These are phyloP conservation scores for Tetrahymena elliotti DNA, from an alignment of 73 alveolate species.

Conservation along the genomic window DNA sequence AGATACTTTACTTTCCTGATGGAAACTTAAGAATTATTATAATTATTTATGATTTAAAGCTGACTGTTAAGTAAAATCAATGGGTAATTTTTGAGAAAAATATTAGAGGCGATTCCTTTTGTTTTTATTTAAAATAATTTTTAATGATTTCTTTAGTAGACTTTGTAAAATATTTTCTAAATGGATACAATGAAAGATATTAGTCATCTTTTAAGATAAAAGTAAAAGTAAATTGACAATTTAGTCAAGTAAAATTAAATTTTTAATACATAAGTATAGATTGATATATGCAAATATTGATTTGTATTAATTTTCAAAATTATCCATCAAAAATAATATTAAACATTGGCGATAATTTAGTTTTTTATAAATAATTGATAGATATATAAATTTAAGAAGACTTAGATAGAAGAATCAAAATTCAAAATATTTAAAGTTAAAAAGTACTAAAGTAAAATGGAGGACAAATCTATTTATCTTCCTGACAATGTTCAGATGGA, in stretches of 20 bases:
- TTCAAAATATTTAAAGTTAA: not conserved
- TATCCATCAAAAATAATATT: not conserved
- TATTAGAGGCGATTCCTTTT: not conserved
- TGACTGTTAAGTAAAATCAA: not conserved
- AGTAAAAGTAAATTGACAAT: not conserved
- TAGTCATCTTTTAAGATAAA: not conserved
- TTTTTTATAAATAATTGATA: not conserved
- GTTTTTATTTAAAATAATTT: too few relatives aligned
- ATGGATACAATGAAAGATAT: not conserved
- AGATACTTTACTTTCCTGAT: not conserved
- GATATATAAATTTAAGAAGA: not conserved
- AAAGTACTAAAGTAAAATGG: not conserved
- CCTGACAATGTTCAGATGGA: not conserved
- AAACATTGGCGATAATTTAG: not conserved
- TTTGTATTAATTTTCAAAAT: not conserved
- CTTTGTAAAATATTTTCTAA: not conserved
- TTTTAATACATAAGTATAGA: too few relatives aligned
- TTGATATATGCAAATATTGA: not conserved
- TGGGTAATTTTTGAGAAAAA: not conserved
- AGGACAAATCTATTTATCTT: not conserved
- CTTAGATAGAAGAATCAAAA: too few relatives aligned
- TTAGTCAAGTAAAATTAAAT: not conserved
- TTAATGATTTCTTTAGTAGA: not conserved
- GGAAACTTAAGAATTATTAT: not conserved
- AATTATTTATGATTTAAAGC: not conserved